phyloP scores from a whole-genome alignment of 78 protist genomes.

The Dictyostelium citrinum region DNA sequence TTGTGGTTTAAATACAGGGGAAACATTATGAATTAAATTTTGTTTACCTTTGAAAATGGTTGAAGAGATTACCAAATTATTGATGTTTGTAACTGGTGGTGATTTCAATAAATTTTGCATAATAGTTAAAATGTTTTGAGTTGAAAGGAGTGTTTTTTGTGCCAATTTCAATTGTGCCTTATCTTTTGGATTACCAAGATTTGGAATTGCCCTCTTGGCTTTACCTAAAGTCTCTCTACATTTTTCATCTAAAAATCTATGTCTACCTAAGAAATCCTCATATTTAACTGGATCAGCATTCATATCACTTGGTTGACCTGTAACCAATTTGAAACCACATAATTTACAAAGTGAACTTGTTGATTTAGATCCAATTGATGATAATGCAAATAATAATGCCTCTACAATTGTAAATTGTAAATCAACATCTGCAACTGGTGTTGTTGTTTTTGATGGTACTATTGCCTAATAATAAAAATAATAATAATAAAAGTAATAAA shows the following conservation, averaged over 20 bases:
- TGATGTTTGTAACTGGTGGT: constrained; percentile 15
- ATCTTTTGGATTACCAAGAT: background rate
- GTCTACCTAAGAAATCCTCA: constrained; percentile 7
- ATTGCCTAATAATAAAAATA: background rate
- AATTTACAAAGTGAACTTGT: background rate
- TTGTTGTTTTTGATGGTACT: constrained; percentile 11
- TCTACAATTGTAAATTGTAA: background rate
- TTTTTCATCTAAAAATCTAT: constrained; percentile 22
- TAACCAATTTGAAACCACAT: constrained; percentile 39
- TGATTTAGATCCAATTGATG: constrained; percentile 1
- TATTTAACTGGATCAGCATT: background rate
- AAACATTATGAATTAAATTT: background rate
- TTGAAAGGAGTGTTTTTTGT: background rate
- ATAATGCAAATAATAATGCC: constrained; percentile 28
- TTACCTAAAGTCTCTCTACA: constrained; percentile 3
- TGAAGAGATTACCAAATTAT: background rate
- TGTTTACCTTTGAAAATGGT: background rate
- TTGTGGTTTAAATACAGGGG: background rate
- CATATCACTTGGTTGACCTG: constrained; percentile 79
- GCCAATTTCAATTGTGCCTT: background rate
- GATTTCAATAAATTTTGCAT: constrained; percentile 11
- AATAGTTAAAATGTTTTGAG: constrained; percentile 2
- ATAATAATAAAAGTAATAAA: too few species aligned
- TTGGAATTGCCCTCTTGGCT: constrained; percentile 15
- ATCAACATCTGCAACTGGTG: constrained; percentile 13